Percentiles rank a stretch among this genome's conserved stretches.
Conservation (phyloP, 2,329 filamentous ascomycete species). For the Cladosporium austrohemisphaericum region DNA sequence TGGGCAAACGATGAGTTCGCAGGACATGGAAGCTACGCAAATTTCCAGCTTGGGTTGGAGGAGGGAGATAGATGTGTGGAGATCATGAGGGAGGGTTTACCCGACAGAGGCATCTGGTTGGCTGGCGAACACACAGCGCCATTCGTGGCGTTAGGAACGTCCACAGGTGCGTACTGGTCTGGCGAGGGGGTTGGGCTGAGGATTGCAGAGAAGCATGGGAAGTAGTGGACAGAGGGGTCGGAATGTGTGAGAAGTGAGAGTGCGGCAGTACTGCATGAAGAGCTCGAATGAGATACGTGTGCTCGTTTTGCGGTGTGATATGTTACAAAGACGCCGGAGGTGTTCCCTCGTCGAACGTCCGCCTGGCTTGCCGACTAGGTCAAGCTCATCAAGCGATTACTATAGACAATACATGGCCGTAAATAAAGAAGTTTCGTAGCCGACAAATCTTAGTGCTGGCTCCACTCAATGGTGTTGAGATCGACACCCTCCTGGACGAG, state of each 20-base stretch:
- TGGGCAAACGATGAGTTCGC: slow-evolving; percentile 78
- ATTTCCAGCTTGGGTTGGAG: slow-evolving; percentile 74
- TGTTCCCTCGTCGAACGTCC: slow-evolving; percentile 8
- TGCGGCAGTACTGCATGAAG: too few species aligned
- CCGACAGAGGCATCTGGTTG: slow-evolving; percentile 71
- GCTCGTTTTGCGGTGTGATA: slow-evolving; percentile 8
- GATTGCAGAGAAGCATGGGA: slow-evolving; percentile 55
- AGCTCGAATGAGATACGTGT: neutral
- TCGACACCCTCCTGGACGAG: slow-evolving; percentile 95
- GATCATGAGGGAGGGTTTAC: slow-evolving; percentile 51
- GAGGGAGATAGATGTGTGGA: slow-evolving; percentile 70
- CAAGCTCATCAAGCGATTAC: slow-evolving; percentile 11
- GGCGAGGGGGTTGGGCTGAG: slow-evolving; percentile 72
- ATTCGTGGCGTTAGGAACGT: slow-evolving; percentile 83
- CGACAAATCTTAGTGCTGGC: slow-evolving; percentile 68
- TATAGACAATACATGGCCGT: slow-evolving; percentile 15
- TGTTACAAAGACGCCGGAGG: slow-evolving; percentile 13
- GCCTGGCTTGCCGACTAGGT: slow-evolving; percentile 16
- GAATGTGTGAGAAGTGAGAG: too few species aligned
- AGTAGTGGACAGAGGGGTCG: neutral
- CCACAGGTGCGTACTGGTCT: slow-evolving; percentile 88
- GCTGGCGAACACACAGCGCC: slow-evolving; percentile 89
- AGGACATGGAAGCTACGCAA: slow-evolving; percentile 77
- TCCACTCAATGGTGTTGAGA: slow-evolving; percentile 96
- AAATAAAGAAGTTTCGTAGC: slow-evolving; percentile 6